Evolutionary conservation across 441 rosid genomes (phyloP).

Genomic region (Bocquillonia castaneifolia): DNA sequence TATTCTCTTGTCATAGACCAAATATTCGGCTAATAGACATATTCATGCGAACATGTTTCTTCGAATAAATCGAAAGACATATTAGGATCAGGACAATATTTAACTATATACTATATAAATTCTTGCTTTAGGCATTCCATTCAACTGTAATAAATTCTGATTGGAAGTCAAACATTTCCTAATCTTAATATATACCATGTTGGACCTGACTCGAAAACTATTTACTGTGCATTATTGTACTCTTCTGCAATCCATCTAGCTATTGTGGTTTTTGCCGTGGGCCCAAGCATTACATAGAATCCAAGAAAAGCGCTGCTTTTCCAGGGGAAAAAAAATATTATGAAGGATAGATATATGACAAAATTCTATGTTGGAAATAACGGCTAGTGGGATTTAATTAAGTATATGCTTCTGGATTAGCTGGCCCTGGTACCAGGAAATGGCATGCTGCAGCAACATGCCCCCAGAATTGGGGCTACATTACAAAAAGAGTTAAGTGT

Average conservation of each 20-base stretch:
- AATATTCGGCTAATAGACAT: conserved; percentile 11
- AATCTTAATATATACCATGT: neutral
- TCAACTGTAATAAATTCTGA: neutral
- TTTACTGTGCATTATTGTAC: neutral
- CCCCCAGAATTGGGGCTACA: too few species aligned
- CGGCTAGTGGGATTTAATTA: too few species aligned
- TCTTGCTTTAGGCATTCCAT: neutral
- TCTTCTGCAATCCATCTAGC: neutral
- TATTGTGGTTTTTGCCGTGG: neutral
- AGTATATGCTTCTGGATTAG: too few species aligned
- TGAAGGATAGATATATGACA: too few species aligned
- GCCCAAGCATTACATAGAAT: neutral
- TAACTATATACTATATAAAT: neutral
- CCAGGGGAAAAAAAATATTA: neutral
- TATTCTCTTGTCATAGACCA: conserved; percentile 5
- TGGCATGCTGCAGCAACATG: too few species aligned
- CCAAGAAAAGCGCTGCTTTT: neutral
- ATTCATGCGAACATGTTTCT: neutral
- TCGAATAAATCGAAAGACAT: conserved; percentile 1
- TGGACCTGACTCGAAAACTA: neutral
- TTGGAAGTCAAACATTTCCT: conserved; percentile 2
- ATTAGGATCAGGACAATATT: neutral
- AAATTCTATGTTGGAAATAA: too few species aligned
- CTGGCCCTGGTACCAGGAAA: too few species aligned
- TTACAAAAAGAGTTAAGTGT: too few species aligned